These are phyloP conservation scores for Trichoderma atroviride DNA, from an alignment of 2,329 filamentous ascomycete genomes.

Conservation along the genomic window DNA sequence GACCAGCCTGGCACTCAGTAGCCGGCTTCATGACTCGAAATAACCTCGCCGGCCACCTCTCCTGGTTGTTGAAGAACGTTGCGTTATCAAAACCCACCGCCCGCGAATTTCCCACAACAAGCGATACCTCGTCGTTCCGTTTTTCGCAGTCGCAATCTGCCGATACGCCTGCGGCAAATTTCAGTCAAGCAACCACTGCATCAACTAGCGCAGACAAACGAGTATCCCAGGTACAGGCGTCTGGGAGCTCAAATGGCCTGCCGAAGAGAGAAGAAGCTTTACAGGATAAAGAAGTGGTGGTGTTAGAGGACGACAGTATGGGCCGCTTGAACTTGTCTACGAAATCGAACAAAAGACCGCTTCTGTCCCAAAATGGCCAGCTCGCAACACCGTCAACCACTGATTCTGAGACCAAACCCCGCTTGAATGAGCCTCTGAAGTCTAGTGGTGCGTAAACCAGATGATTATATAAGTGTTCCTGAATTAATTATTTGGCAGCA, in stretches of 20 bases:
- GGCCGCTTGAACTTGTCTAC: constrained; percentile 48
- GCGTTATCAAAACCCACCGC: constrained; percentile 45
- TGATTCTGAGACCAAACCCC: constrained; percentile 31
- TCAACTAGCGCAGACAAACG: constrained; percentile 6
- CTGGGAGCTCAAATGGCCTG: constrained; percentile 32
- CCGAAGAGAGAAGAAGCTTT: constrained; percentile 31
- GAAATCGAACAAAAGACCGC: constrained; percentile 49
- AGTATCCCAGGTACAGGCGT: constrained; percentile 7
- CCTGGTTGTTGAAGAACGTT: constrained; percentile 58
- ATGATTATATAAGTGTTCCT: not conserved
- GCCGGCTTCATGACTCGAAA: constrained; percentile 63
- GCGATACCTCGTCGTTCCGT: constrained; percentile 34
- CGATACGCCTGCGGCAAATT: constrained; percentile 19
- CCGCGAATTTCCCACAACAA: constrained; percentile 42
- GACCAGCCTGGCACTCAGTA: constrained; percentile 31
- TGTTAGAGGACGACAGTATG: constrained; percentile 44
- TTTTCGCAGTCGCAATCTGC: constrained; percentile 35
- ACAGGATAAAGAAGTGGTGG: constrained; percentile 35
- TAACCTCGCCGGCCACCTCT: constrained; percentile 60
- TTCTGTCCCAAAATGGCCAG: constrained; percentile 48
- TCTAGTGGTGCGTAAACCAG: constrained; percentile 20
- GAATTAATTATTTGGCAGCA: not conserved
- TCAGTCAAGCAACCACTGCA: constrained; percentile 3
- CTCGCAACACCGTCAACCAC: constrained; percentile 45
- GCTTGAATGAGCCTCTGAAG: constrained; percentile 22